Evolutionary conservation across 179 eudicot genomes (phyloP), one percentile per base, ranked within the genome.

Genomic region (Amaranthus tricolor): DNA sequence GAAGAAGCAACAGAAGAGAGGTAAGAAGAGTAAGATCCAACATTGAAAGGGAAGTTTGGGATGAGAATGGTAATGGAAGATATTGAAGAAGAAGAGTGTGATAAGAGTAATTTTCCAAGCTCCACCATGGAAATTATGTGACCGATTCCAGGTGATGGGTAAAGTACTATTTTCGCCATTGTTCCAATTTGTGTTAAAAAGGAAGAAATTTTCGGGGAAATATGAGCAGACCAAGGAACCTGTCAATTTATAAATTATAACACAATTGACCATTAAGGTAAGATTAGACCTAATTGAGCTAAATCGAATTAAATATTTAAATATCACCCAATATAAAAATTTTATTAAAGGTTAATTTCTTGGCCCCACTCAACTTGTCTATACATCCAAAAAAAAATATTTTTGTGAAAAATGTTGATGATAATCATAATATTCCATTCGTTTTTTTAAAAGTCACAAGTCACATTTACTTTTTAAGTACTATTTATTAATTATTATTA

Each of bases 121-220:
- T 85, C 87, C 1, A 78, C 82, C 84, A 80, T 80, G 21, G 87
- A 82, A 20, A 82, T 66, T 14, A 84, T 40, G 65, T 87, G 87
- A 65, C 90, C 87, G 1, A 83, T 80, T 14, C 76, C 77, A 19
- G 88, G 81, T 55, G 78, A 49, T n/a, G 86, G 81, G 69, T 81
- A 87, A 6, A 87, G 70, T 1, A 87, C 85, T 21, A 80, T 56
- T 1, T 62, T 67, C n/a, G 68, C 74, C 79, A 80, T 80, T 48
- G 64, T 31, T 31, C 3, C 40, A 2, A 31, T 31, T 9, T 56
- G 57, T 19, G 16, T 48, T 31, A 20, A 54, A 2, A 40, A 16
- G 1, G 4, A n/a, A 15, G 16, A 13, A 62, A 64, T 9, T 9
- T 6, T 7, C 8, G 1, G 40, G 44, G 7, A 16, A 15, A 11